A percentile compares a stretch with the other conserved stretches of the same genome.
Conservation (phyloP, 148 eudicot genomes). For the Fallopia convolvulus region DNA sequence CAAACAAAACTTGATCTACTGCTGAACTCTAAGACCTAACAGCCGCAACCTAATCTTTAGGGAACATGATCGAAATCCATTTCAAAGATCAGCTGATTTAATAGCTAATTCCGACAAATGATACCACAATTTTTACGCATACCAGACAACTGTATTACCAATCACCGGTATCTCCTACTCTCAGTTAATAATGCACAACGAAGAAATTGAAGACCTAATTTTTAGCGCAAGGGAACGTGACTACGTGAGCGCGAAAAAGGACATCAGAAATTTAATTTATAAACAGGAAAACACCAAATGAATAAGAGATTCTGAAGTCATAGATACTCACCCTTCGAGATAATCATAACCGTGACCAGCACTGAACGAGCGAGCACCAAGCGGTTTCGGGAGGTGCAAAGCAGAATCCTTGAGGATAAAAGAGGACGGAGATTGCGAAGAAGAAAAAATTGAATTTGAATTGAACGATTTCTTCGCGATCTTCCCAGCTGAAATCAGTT, state of each 20-base stretch:
- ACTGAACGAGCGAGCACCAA: not conserved
- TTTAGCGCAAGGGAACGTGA: not conserved
- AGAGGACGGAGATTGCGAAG: constrained; percentile 4
- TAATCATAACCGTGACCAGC: not conserved
- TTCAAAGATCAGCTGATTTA: not conserved
- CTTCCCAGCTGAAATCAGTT: not conserved
- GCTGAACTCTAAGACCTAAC: not conserved
- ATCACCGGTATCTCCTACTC: not conserved
- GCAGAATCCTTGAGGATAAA: constrained; percentile 4
- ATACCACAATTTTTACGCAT: not conserved
- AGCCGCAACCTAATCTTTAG: not conserved
- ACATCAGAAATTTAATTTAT: not conserved
- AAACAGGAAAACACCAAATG: not conserved
- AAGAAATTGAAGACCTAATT: not conserved
- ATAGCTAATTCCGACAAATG: not conserved
- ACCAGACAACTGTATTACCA: not conserved
- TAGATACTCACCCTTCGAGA: not conserved
- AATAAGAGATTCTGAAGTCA: not conserved
- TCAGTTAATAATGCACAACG: not conserved
- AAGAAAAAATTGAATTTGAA: not conserved
- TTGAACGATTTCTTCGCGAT: not conserved
- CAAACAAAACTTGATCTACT: constrained; percentile 3
- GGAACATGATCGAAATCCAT: not conserved
- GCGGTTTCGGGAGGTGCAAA: not conserved
- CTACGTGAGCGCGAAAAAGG: not conserved